phyloP scores from a whole-genome alignment of 148 eudicot genomes.

The Chenopodium album region DNA sequence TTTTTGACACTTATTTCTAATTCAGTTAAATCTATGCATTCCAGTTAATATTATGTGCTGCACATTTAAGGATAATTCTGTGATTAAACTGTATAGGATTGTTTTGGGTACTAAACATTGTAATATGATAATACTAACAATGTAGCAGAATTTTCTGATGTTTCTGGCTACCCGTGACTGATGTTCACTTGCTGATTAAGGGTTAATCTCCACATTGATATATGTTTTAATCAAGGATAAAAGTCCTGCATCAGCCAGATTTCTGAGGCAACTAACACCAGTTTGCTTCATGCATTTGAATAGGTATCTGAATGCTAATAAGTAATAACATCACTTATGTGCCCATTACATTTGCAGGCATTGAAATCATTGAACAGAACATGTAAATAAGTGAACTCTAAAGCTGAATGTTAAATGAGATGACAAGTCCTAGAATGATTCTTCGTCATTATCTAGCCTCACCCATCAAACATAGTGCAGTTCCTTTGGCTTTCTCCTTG shows the following conservation, averaged over 20 bases:
- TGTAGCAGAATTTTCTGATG: neutral
- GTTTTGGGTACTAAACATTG: neutral
- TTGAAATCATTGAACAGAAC: neutral
- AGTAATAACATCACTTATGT: neutral
- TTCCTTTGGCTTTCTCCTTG: slow-evolving; percentile 48
- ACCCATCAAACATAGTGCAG: slow-evolving; percentile 42
- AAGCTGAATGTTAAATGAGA: too few relatives aligned
- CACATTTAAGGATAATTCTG: neutral
- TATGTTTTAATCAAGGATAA: too few relatives aligned
- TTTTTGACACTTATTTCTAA: too few relatives aligned
- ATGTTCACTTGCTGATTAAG: neutral
- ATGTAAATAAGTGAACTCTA: neutral
- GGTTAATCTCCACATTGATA: neutral
- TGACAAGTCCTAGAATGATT: neutral
- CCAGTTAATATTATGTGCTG: too few relatives aligned
- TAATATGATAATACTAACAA: neutral
- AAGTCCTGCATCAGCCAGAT: too few relatives aligned
- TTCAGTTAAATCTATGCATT: too few relatives aligned
- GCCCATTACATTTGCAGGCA: neutral
- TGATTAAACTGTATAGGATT: neutral
- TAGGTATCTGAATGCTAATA: neutral
- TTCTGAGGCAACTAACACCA: neutral
- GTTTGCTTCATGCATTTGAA: neutral
- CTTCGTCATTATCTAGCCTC: neutral
- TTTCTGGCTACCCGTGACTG: neutral